Base-by-base conservation (phyloP, 1,284 basidiomycete genomes). In the Kwoniella shivajii region DNA sequence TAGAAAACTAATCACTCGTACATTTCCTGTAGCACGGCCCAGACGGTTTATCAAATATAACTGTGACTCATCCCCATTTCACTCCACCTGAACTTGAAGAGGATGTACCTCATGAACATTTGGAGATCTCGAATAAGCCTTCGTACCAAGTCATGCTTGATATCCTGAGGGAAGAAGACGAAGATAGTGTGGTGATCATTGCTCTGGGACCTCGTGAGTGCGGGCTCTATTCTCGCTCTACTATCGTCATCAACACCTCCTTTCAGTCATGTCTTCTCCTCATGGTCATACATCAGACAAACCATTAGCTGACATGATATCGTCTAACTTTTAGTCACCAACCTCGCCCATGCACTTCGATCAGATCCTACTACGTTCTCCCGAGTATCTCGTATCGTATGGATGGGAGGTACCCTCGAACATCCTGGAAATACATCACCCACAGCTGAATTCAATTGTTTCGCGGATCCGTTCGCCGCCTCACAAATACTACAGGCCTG, bases 321-420 rank as follows among this genome's bases (percentile, higher is more conserved):
- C 24, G 6, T 27, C 11, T 10, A 5, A 24, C 14, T 22, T 26
- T 6, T 30, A 80, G 79, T 93, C 57, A 97, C 92, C 18, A 94
- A 90, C 69, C 80, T 98, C 26, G 90, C 92, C 1, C 79, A 81
- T 37, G 82, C 89, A 46, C 80, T 88, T 73, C 82, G 82, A 10
- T 73, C 82, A 47, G 83, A 90, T 66, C 82, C 84, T 1, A 74
- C 80, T 30, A 79, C 84, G 1, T 82, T 83, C 54, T 75, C 87
- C 16, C 80, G 81, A 11, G 80, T 87, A 2, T 84, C 84, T 31
- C 83, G 86, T 13, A 82, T 98, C 26, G 80, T 94, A 18, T 87
- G 87, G 72, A 98, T 98, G 93, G 95, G 94, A n/a, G 94, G 93
- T n/a, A 87, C 90, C 1, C 78, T 98, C 29, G 92, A 97, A 64